Evolutionary conservation across 805 yeast species (phyloP).

Genomic region (Metschnikowia amazonensis): DNA sequence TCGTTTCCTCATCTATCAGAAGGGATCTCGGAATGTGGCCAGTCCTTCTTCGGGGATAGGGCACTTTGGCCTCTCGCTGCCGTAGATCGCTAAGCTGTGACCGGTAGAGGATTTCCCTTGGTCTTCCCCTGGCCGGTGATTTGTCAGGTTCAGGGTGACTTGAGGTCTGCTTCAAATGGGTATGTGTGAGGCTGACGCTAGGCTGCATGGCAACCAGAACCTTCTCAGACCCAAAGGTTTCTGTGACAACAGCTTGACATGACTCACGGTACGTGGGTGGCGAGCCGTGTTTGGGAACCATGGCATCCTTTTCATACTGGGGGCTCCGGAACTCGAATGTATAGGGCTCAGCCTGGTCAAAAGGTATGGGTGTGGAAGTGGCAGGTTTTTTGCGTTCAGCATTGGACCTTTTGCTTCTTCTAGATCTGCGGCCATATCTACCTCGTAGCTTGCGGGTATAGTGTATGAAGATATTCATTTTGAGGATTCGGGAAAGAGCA

Average conservation of each 20-base stretch:
- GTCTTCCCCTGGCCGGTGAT: slow-evolving; percentile 8
- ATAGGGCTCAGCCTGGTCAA: not conserved
- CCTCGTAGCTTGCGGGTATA: slow-evolving; percentile 1
- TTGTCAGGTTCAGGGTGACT: not conserved
- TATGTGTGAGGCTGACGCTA: not conserved
- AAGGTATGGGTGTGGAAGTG: not conserved
- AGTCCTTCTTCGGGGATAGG: slow-evolving; percentile 3
- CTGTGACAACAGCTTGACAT: not conserved
- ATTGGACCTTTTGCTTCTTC: not conserved
- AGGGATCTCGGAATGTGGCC: not conserved
- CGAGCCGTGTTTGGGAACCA: not conserved
- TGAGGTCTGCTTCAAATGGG: not conserved
- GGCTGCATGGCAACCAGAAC: not conserved
- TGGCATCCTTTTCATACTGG: not conserved
- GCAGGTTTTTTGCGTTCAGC: not conserved
- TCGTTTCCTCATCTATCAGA: not conserved
- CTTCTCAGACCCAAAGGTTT: not conserved
- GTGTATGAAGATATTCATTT: not conserved
- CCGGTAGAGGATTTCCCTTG: slow-evolving; percentile 11
- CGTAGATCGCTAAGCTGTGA: slow-evolving; percentile 13
- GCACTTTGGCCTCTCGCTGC: slow-evolving; percentile 3
- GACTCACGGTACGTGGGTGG: slow-evolving; percentile 3
- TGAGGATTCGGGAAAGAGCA: not conserved
- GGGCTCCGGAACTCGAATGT: not conserved
- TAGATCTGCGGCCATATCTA: not conserved